A percentile compares a stretch with the other conserved stretches of the same genome.
Evolutionary conservation across 371 early-diverging fungal genomes (phyloP).

Genomic region (Gilbertella persicaria): DNA sequence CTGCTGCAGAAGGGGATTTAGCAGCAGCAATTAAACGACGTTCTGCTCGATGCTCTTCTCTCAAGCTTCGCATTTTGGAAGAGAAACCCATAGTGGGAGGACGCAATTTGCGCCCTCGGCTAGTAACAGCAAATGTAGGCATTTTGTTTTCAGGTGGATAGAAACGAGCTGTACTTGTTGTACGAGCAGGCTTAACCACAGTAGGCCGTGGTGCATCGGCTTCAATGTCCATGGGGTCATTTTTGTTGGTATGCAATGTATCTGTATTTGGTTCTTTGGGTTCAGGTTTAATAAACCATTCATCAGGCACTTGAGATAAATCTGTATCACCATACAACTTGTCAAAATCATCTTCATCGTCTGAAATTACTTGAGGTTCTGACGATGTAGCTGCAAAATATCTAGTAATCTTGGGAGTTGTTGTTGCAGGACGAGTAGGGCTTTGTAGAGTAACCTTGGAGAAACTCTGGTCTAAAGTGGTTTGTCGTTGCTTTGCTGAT

Average conservation of each 20-base stretch:
- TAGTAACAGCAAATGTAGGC: constrained; percentile 42
- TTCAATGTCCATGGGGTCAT: constrained; percentile 4
- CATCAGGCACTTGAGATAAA: constrained; percentile 39
- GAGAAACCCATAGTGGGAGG: constrained; percentile 50
- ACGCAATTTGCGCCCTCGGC: constrained; percentile 38
- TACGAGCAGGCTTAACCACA: no score
- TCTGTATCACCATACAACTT: constrained; percentile 35
- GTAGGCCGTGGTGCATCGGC: constrained; percentile 4
- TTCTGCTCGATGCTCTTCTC: constrained; percentile 39
- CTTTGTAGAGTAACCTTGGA: constrained; percentile 10
- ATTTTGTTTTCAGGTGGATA: constrained; percentile 14
- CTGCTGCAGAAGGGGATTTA: constrained; percentile 44
- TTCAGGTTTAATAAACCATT: constrained; percentile 28
- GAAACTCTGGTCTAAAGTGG: constrained; percentile 33
- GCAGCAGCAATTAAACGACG: constrained; percentile 35
- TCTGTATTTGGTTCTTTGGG: background rate
- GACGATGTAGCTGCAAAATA: constrained; percentile 11
- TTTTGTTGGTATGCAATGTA: background rate
- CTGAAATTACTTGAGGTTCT: constrained; percentile 18
- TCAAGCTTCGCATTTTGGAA: constrained; percentile 29
- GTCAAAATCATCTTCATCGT: constrained; percentile 25
- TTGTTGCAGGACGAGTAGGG: constrained; percentile 3
- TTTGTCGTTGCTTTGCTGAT: constrained; percentile 14
- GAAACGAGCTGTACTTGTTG: constrained; percentile 19
- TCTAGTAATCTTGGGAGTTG: constrained; percentile 6